Base-by-base conservation (phyloP, 805 yeast genomes). In the Saccharomyces kudriavzevii region DNA sequence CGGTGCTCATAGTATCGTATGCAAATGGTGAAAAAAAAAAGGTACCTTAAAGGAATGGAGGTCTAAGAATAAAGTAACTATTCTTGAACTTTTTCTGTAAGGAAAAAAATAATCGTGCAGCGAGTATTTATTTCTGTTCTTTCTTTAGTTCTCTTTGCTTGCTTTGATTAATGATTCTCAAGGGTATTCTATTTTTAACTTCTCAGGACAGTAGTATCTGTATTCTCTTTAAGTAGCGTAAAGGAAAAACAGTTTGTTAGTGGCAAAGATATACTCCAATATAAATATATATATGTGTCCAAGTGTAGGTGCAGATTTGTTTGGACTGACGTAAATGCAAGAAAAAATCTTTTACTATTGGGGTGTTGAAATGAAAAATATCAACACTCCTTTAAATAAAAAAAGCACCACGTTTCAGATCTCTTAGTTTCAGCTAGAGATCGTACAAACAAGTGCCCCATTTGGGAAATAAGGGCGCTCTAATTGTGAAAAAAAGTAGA, bases 1-100 rank as follows among this genome's bases (percentile, higher is more conserved):
- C 76, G 49, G 70, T 56, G 24, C 43, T 35, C 43, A 35, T 35
- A 11, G 10, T 35, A 35, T 35, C 10, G 5, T 35, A 35, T 35
- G 43, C 43, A 35, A 35, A 35, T 35, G 43, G 43, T n/a, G 17
- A 35, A 35, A 17, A 35, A 5, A 27, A 27, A 27, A 27, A 27
- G 29, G 10, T 6, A 35, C 43, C 43, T 35, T 11, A 35, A 35
- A 35, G 22, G 22, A 35, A 17, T 35, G 43, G 11, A 35, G 43
- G 11, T 17, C 8, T 6, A 35, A 35, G 43, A 35, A 35, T 35
- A 35, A 35, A 35, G 43, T 35, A 17, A 35, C 17, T 35, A 35
- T 35, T 35, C 43, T 17, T 17, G 43, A 17, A 17, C 22, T 17
- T 35, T 35, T 35, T 35, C 17, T 35, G 9, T 35, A 17, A 17